These are phyloP conservation scores for Orbilia blumenaviensis DNA, from an alignment of 2,329 filamentous ascomycete species.

Conservation along the genomic window DNA sequence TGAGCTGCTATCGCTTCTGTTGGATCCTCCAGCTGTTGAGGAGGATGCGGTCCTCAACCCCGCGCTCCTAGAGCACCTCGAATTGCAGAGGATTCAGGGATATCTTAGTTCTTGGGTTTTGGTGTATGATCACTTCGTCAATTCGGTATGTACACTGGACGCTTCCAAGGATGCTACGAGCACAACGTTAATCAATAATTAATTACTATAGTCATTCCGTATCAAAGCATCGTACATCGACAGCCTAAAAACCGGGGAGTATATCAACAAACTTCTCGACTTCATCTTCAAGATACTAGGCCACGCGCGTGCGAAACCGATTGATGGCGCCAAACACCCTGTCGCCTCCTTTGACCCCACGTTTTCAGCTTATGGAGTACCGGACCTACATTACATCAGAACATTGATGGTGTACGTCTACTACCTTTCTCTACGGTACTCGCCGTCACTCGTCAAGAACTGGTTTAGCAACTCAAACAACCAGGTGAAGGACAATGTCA, in stretches of 20 bases:
- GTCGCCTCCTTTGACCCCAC: slow-evolving; percentile 71
- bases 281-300: slow-evolving; percentile 87
- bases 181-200: not conserved
- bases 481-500: slow-evolving; percentile 80
- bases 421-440: slow-evolving; percentile 79
- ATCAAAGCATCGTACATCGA: slow-evolving; percentile 83
- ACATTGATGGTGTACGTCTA: slow-evolving; percentile 74
- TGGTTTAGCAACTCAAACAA: slow-evolving; percentile 87
- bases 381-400: slow-evolving; percentile 82
- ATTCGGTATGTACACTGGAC: slow-evolving; percentile 66
- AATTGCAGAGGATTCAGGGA: slow-evolving; percentile 75
- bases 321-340: slow-evolving; percentile 76
- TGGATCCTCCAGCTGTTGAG: slow-evolving; percentile 74
- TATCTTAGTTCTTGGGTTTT: slow-evolving; percentile 91
- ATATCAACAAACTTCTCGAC: slow-evolving; percentile 74
- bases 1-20: slow-evolving; percentile 82
- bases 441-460: slow-evolving; percentile 78
- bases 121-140: slow-evolving; percentile 83
- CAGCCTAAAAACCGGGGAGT: slow-evolving; percentile 77
- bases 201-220: slow-evolving; percentile 71
- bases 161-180: slow-evolving; percentile 58
- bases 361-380: slow-evolving; percentile 58
- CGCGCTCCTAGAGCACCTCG: slow-evolving; percentile 70
- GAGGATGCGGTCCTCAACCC: slow-evolving; percentile 66
- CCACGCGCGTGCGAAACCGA: slow-evolving; percentile 75